Conservation (phyloP, 1,284 basidiomycete species). For the Neolentinus lepideus region DNA sequence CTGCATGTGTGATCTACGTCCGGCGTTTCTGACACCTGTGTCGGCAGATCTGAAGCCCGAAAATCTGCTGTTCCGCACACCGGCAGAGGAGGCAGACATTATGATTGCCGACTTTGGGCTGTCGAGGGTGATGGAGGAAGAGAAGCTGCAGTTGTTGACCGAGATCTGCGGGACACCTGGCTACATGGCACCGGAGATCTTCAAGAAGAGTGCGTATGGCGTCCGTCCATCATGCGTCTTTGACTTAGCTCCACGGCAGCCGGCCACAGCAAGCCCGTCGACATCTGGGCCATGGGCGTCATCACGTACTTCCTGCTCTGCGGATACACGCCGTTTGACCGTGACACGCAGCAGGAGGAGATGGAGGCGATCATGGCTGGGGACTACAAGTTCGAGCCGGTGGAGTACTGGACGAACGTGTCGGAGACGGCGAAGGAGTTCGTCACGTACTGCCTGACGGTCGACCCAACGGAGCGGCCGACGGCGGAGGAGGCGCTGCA, state of each 20-base stretch:
- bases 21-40: not conserved
- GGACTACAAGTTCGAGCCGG: conserved; percentile 89
- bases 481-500: conserved; percentile 67
- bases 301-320: conserved; percentile 94
- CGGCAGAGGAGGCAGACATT: conserved; percentile 88
- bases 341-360: conserved; percentile 81
- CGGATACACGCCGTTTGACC: conserved; percentile 93
- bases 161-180: conserved; percentile 94
- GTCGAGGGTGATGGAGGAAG: conserved; percentile 84
- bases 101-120: conserved; percentile 98
- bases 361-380: conserved; percentile 92
- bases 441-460: conserved; percentile 74
- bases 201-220: conserved; percentile 72
- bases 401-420: conserved; percentile 84
- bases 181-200: conserved; percentile 99
- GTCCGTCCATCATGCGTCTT: conserved; percentile 2
- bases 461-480: conserved; percentile 73
- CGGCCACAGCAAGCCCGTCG: conserved; percentile 94
- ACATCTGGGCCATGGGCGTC: conserved; percentile 96
- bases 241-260: conserved; percentile 32
- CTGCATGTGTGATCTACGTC: not conserved
- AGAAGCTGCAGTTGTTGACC: conserved; percentile 82
- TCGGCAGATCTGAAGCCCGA: conserved; percentile 88
- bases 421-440: conserved; percentile 80
- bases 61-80: conserved; percentile 91